These are phyloP conservation scores for Russula dissimulans DNA, from an alignment of 768 basidiomycete genomes.

Conservation along the genomic window DNA sequence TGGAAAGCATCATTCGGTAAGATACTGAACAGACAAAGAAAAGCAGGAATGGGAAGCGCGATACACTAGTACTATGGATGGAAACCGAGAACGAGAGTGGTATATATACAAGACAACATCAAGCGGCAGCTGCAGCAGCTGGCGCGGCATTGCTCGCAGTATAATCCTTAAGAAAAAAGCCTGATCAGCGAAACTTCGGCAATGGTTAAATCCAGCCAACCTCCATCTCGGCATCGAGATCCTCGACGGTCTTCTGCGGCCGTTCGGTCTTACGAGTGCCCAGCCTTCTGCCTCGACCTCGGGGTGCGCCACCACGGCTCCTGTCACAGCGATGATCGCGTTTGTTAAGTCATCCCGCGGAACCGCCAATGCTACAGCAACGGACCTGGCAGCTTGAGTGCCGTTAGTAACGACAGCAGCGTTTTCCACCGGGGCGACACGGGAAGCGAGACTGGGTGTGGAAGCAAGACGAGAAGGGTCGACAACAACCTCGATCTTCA, in stretches of 20 bases:
- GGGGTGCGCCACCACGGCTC: conserved; percentile 15
- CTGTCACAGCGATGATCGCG: neutral
- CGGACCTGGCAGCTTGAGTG: conserved; percentile 30
- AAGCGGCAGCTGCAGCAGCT: conserved; percentile 24
- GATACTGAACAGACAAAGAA: neutral
- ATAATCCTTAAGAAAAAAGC: conserved; percentile 43
- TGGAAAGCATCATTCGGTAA: neutral
- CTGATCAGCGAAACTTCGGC: neutral
- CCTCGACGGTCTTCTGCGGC: conserved; percentile 73
- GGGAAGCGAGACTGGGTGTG: conserved; percentile 58
- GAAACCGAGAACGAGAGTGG: neutral
- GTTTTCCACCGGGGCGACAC: conserved; percentile 69
- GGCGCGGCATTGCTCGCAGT: conserved; percentile 48
- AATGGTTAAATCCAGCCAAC: conserved; percentile 34
- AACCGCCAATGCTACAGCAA: conserved; percentile 21
- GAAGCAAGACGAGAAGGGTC: conserved; percentile 68
- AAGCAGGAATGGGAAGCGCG: conserved; percentile 11
- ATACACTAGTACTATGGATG: conserved; percentile 15
- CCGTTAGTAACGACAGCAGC: conserved; percentile 30
- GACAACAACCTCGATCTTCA: conserved; percentile 97
- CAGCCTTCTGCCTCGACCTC: conserved; percentile 39
- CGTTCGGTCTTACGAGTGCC: conserved; percentile 46
- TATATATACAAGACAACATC: conserved; percentile 9
- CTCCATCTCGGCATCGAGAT: conserved; percentile 98
- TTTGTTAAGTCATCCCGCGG: neutral